Conservation (phyloP, 441 rosid species). For the Theobroma grandiflorum region DNA sequence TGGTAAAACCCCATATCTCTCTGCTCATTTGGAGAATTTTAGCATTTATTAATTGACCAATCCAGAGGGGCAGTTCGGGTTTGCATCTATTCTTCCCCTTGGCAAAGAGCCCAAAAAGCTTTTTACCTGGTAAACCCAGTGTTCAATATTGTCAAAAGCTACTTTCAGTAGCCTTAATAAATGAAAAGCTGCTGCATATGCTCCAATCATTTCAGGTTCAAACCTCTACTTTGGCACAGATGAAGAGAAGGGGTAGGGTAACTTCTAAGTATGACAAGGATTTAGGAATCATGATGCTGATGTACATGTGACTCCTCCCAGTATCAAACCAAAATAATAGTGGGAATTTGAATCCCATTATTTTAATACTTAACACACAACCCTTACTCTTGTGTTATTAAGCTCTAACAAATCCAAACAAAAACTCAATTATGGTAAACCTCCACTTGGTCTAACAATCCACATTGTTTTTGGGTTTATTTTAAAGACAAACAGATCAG, state of each 20-base stretch:
- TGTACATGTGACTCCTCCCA: slow-evolving; percentile 38
- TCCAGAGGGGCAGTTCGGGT: background rate
- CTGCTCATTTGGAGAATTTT: background rate
- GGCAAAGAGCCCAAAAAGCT: background rate
- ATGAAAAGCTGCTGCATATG: slow-evolving; percentile 29
- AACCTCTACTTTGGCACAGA: too few relatives aligned
- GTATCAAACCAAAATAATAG: slow-evolving; percentile 22
- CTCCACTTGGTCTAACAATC: slow-evolving; percentile 9
- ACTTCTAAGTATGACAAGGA: slow-evolving; percentile 57
- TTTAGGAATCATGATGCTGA: slow-evolving; percentile 38
- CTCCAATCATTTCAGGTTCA: slow-evolving; percentile 30
- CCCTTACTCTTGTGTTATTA: background rate
- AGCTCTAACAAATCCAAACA: slow-evolving; percentile 4
- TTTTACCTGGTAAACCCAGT: background rate
- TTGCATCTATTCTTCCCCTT: background rate
- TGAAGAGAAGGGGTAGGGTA: slow-evolving; percentile 34
- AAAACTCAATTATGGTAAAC: slow-evolving; percentile 8
- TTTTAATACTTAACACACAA: background rate
- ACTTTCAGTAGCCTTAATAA: slow-evolving; percentile 21
- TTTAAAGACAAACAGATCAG: slow-evolving; percentile 41
- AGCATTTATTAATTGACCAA: background rate
- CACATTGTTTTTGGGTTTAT: slow-evolving; percentile 19
- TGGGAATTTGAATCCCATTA: slow-evolving; percentile 7
- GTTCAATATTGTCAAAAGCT: slow-evolving; percentile 18
- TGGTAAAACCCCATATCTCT: background rate